Conservation (phyloP, 805 yeast species). For the Starmerella apis region DNA sequence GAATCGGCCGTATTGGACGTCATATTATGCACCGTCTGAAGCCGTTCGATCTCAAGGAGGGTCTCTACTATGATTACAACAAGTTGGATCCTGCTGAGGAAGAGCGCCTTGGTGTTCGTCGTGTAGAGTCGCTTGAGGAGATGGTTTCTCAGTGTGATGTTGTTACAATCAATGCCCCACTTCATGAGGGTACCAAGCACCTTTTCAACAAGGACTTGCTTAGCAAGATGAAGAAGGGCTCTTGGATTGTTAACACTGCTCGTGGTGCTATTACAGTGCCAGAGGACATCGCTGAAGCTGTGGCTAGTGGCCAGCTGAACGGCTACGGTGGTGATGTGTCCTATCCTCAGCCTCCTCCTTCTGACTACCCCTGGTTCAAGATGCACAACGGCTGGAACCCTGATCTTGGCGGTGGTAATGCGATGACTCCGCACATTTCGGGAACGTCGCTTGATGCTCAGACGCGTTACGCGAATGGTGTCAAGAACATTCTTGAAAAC, state of each 20-base stretch:
- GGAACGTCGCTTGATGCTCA: conserved; percentile 79
- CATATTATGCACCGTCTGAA: conserved; percentile 60
- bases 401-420: conserved; percentile 43
- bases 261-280: conserved; percentile 71
- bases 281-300: conserved; percentile 66
- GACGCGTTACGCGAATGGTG: conserved; percentile 60
- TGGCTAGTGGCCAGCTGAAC: conserved; percentile 53
- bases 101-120: conserved; percentile 46
- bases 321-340: conserved; percentile 85
- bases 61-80: conserved; percentile 68
- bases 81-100: conserved; percentile 50
- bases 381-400: conserved; percentile 49
- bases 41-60: conserved; percentile 57
- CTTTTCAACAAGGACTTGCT: conserved; percentile 52
- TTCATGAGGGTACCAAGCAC: conserved; percentile 59
- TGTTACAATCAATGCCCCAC: conserved; percentile 68
- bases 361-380: conserved; percentile 65
- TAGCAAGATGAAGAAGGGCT: conserved; percentile 61
- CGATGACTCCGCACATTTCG: conserved; percentile 74
- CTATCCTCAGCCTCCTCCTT: conserved; percentile 76
- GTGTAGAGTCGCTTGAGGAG: conserved; percentile 52
- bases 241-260: conserved; percentile 68
- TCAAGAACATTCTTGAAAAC: conserved; percentile 50
- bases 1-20: conserved; percentile 73
- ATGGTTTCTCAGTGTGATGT: conserved; percentile 58